Percentiles rank a stretch among this genome's conserved stretches.
Conservation (phyloP, 2,329 filamentous ascomycete genomes). For the Cercospora sp. region DNA sequence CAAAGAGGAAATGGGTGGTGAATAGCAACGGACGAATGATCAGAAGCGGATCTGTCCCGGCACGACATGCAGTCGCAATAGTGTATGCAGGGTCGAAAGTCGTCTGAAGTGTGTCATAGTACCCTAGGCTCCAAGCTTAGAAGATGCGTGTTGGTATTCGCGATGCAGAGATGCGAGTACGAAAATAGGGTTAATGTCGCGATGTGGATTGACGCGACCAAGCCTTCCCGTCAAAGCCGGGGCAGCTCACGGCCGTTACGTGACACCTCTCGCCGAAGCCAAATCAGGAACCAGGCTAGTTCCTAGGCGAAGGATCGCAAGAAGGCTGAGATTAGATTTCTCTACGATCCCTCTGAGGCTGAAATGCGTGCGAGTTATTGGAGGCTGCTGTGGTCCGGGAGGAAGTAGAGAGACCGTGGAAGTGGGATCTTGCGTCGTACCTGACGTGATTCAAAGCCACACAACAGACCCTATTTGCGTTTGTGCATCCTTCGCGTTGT, state of each 20-base stretch:
- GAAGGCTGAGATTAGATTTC: conserved; percentile 25
- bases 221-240: conserved; percentile 8
- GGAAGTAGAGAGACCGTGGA: background rate
- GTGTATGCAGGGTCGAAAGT: conserved; percentile 20
- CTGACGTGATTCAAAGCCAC: conserved; percentile 23
- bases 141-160: conserved; percentile 15
- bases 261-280: conserved; percentile 18
- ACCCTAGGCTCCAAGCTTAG: conserved; percentile 20
- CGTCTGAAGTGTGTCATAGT: conserved; percentile 10
- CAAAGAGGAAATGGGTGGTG: conserved; percentile 21
- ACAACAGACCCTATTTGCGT: conserved; percentile 6
- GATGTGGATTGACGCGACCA: conserved; percentile 1
- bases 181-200: background rate
- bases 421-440: conserved; percentile 17
- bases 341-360: conserved; percentile 22
- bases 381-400: background rate
- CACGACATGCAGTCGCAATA: conserved; percentile 12
- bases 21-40: conserved; percentile 19
- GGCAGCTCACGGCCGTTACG: conserved; percentile 12
- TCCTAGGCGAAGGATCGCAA: conserved; percentile 14
- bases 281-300: conserved; percentile 15
- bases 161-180: background rate
- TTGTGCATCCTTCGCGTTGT: conserved; percentile 3
- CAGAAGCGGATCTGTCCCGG: conserved; percentile 11
- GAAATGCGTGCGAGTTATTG: conserved; percentile 15